These are phyloP conservation scores for Fusarium sp. DNA, from an alignment of 2,329 filamentous ascomycete genomes.

Conservation along the genomic window DNA sequence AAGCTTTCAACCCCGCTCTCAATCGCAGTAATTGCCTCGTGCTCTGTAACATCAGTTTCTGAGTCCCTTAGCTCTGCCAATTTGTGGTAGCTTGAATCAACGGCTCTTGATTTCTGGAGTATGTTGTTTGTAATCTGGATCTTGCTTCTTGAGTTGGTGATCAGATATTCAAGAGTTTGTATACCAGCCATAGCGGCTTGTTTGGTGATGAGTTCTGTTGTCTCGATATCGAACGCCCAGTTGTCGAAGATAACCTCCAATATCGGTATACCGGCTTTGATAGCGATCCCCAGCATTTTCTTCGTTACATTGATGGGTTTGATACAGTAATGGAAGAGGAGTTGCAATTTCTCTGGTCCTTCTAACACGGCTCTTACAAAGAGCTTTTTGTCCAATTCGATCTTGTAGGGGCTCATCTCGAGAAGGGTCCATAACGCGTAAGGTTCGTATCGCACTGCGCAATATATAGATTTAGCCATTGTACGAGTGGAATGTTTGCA, in stretches of 20 bases:
- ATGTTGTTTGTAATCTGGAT: background rate
- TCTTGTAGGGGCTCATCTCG: no score
- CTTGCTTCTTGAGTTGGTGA: background rate
- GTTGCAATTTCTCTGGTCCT: background rate
- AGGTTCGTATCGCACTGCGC: no score
- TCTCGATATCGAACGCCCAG: background rate
- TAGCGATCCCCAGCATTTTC: rapidly evolving
- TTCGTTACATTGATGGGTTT: background rate
- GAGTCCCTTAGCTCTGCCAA: no score
- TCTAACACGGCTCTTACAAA: background rate
- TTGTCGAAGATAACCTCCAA: background rate
- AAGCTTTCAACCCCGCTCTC: background rate
- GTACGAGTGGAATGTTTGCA: no score
- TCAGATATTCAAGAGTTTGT: background rate
- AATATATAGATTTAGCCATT: no score
- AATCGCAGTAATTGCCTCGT: background rate
- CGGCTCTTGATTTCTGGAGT: background rate
- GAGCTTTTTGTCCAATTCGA: background rate
- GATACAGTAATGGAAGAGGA: background rate
- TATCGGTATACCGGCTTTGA: rapidly evolving
- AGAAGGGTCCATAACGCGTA: no score
- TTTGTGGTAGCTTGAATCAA: no score
- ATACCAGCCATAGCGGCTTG: background rate
- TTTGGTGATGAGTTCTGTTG: background rate
- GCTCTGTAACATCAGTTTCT: background rate